Evolutionary conservation across 2,329 filamentous ascomycete species (phyloP).

Genomic region (Aspergillus ibericus): DNA sequence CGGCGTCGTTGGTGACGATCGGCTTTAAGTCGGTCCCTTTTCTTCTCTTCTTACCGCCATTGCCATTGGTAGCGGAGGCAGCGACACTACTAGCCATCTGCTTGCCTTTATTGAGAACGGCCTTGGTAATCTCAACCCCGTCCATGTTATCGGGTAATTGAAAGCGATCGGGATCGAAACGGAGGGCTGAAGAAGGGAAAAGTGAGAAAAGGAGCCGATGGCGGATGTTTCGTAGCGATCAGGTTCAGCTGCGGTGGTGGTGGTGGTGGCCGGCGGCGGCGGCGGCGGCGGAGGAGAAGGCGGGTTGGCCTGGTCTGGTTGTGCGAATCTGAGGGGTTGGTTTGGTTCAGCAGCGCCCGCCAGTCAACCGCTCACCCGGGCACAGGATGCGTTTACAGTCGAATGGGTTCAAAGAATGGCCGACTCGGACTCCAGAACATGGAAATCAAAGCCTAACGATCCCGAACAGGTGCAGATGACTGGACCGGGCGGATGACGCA

Average conservation of each 20-base stretch:
- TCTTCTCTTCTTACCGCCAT: slow-evolving; percentile 63
- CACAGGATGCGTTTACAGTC: background rate
- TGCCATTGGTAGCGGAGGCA: slow-evolving; percentile 52
- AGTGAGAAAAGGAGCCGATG: slow-evolving; percentile 6
- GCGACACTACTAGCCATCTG: slow-evolving; percentile 56
- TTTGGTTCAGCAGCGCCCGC: slow-evolving; percentile 11
- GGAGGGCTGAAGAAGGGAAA: background rate
- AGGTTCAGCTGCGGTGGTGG: slow-evolving; percentile 4
- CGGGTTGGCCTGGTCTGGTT: slow-evolving; percentile 6
- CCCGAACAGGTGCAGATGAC: background rate
- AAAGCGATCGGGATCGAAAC: background rate
- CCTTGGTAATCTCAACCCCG: slow-evolving; percentile 64
- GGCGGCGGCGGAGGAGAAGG: slow-evolving; percentile 3
- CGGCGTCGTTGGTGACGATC: slow-evolving; percentile 64
- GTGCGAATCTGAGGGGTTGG: slow-evolving; percentile 18
- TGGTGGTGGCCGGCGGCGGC: slow-evolving; percentile 2
- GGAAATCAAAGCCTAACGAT: background rate
- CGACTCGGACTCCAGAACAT: background rate
- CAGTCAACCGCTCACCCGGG: background rate
- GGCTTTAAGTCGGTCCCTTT: slow-evolving; percentile 65
- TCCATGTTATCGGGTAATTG: slow-evolving; percentile 53
- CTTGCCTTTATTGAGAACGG: slow-evolving; percentile 66
- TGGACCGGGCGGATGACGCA: slow-evolving; percentile 20
- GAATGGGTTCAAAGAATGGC: background rate
- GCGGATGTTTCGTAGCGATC: background rate